Conservation (phyloP, 2,329 filamentous ascomycete genomes). For the Trichophyton rubrum region DNA sequence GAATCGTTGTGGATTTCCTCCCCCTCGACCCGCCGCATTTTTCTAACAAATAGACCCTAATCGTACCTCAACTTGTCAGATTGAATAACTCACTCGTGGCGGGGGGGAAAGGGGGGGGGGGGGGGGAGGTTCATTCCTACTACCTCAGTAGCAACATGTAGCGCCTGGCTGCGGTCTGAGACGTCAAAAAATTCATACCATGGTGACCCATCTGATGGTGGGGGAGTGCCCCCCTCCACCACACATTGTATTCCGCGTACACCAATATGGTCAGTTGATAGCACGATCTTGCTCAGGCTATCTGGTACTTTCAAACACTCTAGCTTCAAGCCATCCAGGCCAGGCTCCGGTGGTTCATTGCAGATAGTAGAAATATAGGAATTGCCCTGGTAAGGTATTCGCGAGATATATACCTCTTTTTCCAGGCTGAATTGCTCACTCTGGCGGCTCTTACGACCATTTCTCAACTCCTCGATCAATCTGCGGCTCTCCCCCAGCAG, state of each 20-base stretch:
- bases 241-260: not conserved
- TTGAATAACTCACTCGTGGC: not conserved
- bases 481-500: not conserved
- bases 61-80: not conserved
- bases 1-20: not conserved
- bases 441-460: no score
- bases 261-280: not conserved
- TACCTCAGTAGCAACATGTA: not conserved
- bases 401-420: not conserved
- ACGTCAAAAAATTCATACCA: not conserved
- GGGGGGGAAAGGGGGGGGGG: no score
- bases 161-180: not conserved
- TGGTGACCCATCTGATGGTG: not conserved
- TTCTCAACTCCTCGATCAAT: not conserved
- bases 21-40: not conserved
- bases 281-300: not conserved
- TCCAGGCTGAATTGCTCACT: not conserved
- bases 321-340: not conserved
- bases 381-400: not conserved
- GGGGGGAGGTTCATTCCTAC: no score
- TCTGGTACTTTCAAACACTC: not conserved
- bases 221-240: not conserved
- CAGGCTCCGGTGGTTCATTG: not conserved
- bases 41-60: not conserved
- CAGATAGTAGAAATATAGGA: not conserved